phyloP scores from a whole-genome alignment of 2,329 filamentous ascomycete species.

The Calonectria multiphialidica region DNA sequence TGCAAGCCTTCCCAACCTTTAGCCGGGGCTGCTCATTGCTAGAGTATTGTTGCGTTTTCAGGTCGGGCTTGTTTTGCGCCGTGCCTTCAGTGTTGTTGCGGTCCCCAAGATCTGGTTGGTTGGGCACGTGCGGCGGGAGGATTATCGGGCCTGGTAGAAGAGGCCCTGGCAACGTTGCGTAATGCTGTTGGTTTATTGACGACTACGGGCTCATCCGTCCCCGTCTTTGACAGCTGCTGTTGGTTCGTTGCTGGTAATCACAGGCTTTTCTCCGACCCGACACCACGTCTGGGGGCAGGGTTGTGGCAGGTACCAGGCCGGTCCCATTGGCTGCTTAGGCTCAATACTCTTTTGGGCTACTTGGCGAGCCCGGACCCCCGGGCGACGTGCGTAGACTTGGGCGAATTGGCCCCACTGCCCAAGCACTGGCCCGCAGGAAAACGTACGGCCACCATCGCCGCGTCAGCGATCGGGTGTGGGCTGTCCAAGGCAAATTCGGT shows the following conservation, averaged over 20 bases:
- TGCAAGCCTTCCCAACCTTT: conserved; percentile 2
- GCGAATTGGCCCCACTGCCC: conserved; percentile 4
- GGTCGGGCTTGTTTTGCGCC: not conserved
- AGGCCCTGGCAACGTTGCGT: not conserved
- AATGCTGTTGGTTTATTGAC: conserved; percentile 5
- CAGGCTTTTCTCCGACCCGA: conserved; percentile 4
- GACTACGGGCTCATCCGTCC: not conserved
- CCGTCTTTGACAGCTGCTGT: conserved; percentile 3
- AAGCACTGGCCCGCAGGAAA: not conserved
- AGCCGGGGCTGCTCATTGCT: not conserved
- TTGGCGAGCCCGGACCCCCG: conserved; percentile 23
- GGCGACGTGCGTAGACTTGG: conserved; percentile 18
- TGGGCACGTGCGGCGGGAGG: not conserved
- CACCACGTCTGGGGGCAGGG: conserved; percentile 17
- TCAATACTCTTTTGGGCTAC: not conserved
- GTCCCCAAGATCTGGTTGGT: not conserved
- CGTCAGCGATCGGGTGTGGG: conserved; percentile 15
- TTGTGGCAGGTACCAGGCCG: conserved; percentile 39
- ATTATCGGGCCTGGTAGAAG: not conserved
- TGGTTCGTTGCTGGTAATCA: conserved; percentile 6
- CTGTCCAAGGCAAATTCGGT: not conserved
- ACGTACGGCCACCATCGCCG: conserved; percentile 12
- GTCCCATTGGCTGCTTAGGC: conserved; percentile 33
- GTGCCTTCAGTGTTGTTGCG: not conserved
- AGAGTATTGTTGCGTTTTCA: not conserved